Percentiles rank a stretch among this genome's conserved stretches.
phyloP scores from a whole-genome alignment of 768 basidiomycete genomes.

The Collybia sordida region DNA sequence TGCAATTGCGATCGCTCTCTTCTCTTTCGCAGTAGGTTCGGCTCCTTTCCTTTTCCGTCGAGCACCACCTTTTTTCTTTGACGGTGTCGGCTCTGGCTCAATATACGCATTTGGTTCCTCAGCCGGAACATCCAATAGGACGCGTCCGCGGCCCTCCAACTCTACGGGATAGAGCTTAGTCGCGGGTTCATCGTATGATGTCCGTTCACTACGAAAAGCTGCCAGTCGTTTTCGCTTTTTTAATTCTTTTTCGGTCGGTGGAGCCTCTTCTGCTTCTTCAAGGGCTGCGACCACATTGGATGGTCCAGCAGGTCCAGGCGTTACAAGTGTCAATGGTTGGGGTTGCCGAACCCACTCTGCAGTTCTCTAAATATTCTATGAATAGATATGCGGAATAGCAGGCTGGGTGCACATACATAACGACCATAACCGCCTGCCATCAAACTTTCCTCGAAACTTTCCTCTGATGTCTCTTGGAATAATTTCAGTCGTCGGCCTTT shows the following conservation, averaged over 20 bases:
- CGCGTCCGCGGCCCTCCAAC: constrained; percentile 67
- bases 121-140: constrained; percentile 58
- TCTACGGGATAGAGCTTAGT: constrained; percentile 60
- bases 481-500: constrained; percentile 74
- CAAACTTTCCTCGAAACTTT: constrained; percentile 82
- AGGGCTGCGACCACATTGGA: constrained; percentile 40
- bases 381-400: background rate
- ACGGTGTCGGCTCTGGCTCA: constrained; percentile 27
- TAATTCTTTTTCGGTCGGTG: constrained; percentile 58
- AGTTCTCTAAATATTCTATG: constrained; percentile 41
- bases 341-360: constrained; percentile 62
- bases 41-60: constrained; percentile 53
- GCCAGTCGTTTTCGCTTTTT: constrained; percentile 67
- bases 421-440: constrained; percentile 81
- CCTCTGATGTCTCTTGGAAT: constrained; percentile 81
- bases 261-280: constrained; percentile 38
- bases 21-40: constrained; percentile 33
- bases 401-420: constrained; percentile 50
- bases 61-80: constrained; percentile 38
- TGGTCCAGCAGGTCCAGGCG: constrained; percentile 39
- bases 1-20: constrained; percentile 23
- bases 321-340: constrained; percentile 44
- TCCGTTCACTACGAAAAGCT: constrained; percentile 56
- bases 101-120: constrained; percentile 30
- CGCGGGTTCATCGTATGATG: constrained; percentile 24